phyloP scores from a whole-genome alignment of 495 filamentous ascomycete genomes.

The Schizothecium vesticola region DNA sequence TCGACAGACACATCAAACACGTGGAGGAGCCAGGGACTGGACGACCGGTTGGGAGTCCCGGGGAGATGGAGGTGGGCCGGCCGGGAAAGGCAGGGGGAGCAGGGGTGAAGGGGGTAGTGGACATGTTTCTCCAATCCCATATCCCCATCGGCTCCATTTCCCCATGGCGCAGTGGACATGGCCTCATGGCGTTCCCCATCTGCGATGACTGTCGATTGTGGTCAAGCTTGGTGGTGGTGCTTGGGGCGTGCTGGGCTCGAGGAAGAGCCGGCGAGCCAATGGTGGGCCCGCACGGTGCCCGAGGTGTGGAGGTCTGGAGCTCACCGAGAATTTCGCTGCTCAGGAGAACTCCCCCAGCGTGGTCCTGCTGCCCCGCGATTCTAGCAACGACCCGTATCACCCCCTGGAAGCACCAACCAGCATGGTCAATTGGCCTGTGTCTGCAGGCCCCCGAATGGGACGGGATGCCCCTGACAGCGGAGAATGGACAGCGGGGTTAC shows the following conservation, averaged over 20 bases:
- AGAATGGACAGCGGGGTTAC: neutral
- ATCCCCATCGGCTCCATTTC: neutral
- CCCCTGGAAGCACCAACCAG: neutral
- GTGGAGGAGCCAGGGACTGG: neutral
- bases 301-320: neutral
- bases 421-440: neutral
- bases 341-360: neutral
- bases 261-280: neutral
- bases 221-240: neutral
- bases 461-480: neutral
- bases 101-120: too few species aligned
- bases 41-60: neutral
- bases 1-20: neutral
- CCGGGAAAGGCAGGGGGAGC: neutral
- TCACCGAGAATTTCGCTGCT: neutral
- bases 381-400: neutral
- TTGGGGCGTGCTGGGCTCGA: neutral
- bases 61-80: neutral
- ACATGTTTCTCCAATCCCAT: neutral
- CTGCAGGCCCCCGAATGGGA: neutral
- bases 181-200: neutral
- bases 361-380: neutral
- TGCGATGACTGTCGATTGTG: neutral
- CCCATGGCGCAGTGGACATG: neutral
- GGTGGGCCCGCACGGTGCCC: too few species aligned